These are phyloP conservation scores for Aegilops speltoides DNA, from an alignment of 176 grass and related monocot species.

Conservation along the genomic window DNA sequence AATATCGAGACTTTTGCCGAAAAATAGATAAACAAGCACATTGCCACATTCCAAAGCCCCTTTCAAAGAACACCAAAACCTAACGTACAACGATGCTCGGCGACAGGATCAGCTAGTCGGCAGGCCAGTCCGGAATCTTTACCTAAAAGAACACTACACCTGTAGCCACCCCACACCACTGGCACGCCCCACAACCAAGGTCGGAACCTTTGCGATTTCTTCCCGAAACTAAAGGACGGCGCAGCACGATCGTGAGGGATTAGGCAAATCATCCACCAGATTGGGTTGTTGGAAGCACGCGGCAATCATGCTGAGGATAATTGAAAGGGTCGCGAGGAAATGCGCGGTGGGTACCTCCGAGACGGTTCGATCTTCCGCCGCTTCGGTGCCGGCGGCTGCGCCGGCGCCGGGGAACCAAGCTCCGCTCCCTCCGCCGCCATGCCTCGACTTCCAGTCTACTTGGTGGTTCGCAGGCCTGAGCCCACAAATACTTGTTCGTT, in stretches of 20 bases:
- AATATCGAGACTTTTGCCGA: slow-evolving; percentile 25
- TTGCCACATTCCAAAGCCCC: slow-evolving; percentile 29
- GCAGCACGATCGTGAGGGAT: background rate
- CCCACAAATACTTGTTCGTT: background rate
- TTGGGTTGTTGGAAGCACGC: slow-evolving; percentile 8
- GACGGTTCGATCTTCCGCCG: slow-evolving; percentile 45
- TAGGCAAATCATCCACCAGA: slow-evolving; percentile 17
- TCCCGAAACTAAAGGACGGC: slow-evolving; percentile 3
- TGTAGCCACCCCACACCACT: slow-evolving; percentile 14
- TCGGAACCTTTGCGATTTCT: background rate
- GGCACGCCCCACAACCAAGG: background rate
- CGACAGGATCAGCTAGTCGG: slow-evolving; percentile 33
- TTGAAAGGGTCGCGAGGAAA: background rate
- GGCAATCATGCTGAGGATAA: background rate
- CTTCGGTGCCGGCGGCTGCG: slow-evolving; percentile 33
- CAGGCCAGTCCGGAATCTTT: slow-evolving; percentile 34
- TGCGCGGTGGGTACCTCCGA: background rate
- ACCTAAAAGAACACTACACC: slow-evolving; percentile 36
- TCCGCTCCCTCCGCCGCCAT: slow-evolving; percentile 32
- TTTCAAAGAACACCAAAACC: slow-evolving; percentile 40
- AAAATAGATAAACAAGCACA: slow-evolving; percentile 25
- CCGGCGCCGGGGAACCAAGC: slow-evolving; percentile 8
- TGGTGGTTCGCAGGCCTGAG: background rate
- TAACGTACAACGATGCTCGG: slow-evolving; percentile 29
- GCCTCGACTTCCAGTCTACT: no score